A percentile compares a stretch with the other conserved stretches of the same genome.
Conservation (phyloP, 2,329 filamentous ascomycete genomes). For the Pseudogymnoascus sp. region DNA sequence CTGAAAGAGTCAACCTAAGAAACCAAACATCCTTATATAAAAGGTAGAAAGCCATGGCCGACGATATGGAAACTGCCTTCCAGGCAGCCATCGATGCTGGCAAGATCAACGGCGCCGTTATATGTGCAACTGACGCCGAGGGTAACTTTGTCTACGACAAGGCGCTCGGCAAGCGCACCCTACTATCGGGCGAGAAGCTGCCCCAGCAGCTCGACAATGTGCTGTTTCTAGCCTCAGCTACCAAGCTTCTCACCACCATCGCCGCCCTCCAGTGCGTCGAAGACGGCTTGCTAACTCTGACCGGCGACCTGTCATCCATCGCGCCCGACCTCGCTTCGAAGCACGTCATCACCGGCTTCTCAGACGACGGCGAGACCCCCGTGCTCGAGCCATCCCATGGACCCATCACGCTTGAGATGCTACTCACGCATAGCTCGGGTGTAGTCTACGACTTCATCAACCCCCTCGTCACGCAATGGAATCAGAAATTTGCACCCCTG, state of each 20-base stretch:
- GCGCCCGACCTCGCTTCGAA: constrained; percentile 3
- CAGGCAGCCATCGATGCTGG: constrained; percentile 34
- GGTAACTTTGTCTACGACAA: constrained; percentile 34
- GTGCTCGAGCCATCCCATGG: background rate
- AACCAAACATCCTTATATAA: background rate
- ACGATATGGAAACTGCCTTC: constrained; percentile 31
- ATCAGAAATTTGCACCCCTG: constrained; percentile 19
- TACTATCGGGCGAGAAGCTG: constrained; percentile 25
- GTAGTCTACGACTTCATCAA: constrained; percentile 8
- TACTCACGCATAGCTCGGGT: constrained; percentile 11
- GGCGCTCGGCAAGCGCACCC: constrained; percentile 32
- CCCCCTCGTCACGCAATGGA: constrained; percentile 7
- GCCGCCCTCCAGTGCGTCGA: constrained; percentile 11
- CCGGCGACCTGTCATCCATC: constrained; percentile 5
- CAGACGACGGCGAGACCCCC: constrained; percentile 9
- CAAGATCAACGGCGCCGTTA: constrained; percentile 35
- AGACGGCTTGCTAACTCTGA: constrained; percentile 6
- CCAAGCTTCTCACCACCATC: constrained; percentile 11
- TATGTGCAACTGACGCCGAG: constrained; percentile 33
- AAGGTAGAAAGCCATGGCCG: constrained; percentile 7
- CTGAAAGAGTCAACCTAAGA: background rate
- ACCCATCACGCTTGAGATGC: constrained; percentile 10
- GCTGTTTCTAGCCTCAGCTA: constrained; percentile 3
- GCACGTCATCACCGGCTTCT: constrained; percentile 11
- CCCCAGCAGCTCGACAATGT: constrained; percentile 8